Evolutionary conservation across 108 stramenopile species (phyloP), one percentile per base, ranked within the genome.

Genomic region (Cyclotella baltica): DNA sequence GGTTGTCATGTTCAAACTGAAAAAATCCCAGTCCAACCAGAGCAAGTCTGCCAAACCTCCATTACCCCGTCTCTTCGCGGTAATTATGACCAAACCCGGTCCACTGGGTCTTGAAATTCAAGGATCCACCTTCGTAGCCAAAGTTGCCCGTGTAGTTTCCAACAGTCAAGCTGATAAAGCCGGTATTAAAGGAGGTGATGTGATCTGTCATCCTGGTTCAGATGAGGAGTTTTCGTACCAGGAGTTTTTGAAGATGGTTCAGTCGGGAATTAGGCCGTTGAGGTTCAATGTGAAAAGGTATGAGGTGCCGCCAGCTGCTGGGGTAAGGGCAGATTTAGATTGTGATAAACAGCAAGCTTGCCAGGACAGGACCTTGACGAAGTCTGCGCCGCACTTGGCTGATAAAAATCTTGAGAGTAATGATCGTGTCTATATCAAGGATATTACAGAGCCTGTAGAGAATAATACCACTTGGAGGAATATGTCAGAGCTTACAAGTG

Each of bases 211-310:
- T 25, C 23, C 4, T 56, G 55, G 25, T 56, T 25, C 55, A 11
- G 55, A 56, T 1, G 25, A 3, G 25, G 55, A 56, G 22, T 56
- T 25, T 56, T 56, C 55, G 22, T 27, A 56, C 25, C 55, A 27
- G 11, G 55, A 56, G 55, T 56, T 56, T 56, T 25, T 56, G 55
- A 56, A 5, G 22, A 25, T 56, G 22, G 55, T 25, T 23, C n/a
- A 56, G 25, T 56, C 55, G 25, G 25, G 55, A 4, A 25, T 56
- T 1, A n/a, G 55, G 25, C 55, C 55, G 2, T 27, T 56, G 5
- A 56, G 55, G 1, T 56, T 56, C 55, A 56, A 56, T 56, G 55
- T 56, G 1, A n/a, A 25, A 56, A 56, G 55, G 25, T 1, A 11
- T 3, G 55, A 56, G 25, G n/a, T 25, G 55, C 2, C 5, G 22